Evolutionary conservation across 352 stramenopile genomes (phyloP).

Genomic region (Globisporangium lucens): DNA sequence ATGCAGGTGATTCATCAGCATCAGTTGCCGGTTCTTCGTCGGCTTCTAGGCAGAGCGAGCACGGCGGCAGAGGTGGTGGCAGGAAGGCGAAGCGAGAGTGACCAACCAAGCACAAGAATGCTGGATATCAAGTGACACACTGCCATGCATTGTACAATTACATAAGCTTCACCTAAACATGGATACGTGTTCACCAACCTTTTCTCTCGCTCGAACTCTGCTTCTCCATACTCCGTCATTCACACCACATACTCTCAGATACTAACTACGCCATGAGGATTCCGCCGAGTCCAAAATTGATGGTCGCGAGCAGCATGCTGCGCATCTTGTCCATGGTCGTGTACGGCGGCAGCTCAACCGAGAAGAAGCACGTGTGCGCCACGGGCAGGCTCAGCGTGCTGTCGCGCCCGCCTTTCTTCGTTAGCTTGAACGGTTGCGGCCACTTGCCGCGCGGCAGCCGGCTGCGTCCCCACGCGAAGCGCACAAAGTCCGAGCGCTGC

Average conservation of each 20-base stretch:
- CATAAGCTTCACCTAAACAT: neutral
- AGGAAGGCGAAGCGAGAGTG: slow-evolving; percentile 7
- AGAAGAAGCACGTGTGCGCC: slow-evolving; percentile 96
- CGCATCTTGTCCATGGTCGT: slow-evolving; percentile 89
- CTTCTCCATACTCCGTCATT: too few relatives aligned
- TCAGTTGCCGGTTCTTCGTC: neutral
- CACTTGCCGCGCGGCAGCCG: slow-evolving; percentile 88
- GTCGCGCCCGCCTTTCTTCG: slow-evolving; percentile 85
- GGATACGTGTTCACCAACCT: too few relatives aligned
- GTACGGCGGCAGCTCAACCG: slow-evolving; percentile 92
- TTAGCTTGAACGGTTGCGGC: slow-evolving; percentile 91
- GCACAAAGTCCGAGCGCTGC: slow-evolving; percentile 89
- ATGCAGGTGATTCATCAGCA: neutral
- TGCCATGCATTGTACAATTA: neutral
- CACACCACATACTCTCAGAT: neutral
- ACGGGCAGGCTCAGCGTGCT: slow-evolving; percentile 83
- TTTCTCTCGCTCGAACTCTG: neutral
- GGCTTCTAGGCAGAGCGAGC: neutral
- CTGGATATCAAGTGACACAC: neutral
- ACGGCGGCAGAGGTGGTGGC: neutral
- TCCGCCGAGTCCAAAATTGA: slow-evolving; percentile 92
- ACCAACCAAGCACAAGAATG: neutral
- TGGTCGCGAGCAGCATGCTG: slow-evolving; percentile 90
- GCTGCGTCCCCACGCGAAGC: slow-evolving; percentile 93
- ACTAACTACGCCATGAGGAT: slow-evolving; percentile 82